Evolutionary conservation across 2,329 filamentous ascomycete species (phyloP).

Genomic region (Cercospora sp.): DNA sequence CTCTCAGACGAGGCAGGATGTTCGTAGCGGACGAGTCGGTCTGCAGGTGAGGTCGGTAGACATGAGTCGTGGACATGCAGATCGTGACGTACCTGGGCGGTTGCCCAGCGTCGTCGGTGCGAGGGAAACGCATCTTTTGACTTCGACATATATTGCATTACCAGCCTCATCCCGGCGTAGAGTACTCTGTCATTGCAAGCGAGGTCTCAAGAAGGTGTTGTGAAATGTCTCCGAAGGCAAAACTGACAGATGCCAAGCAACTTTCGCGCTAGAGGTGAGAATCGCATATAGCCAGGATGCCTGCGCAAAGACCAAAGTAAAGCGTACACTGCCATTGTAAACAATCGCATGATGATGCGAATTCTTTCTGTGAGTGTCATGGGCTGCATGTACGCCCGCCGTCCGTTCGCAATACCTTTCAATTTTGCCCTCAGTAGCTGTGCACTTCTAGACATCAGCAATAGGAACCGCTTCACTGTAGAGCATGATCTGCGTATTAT

Average conservation of each 20-base stretch:
- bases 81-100: slow-evolving; percentile 11
- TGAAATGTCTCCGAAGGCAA: background rate
- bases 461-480: background rate
- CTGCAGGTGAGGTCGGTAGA: slow-evolving; percentile 3
- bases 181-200: background rate
- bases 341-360: background rate
- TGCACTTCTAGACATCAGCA: background rate
- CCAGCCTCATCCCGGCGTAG: slow-evolving; percentile 1
- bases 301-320: background rate
- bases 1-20: background rate
- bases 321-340: background rate
- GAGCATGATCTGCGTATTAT: background rate
- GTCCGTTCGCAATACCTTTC: background rate
- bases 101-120: background rate
- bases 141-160: slow-evolving; percentile 1
- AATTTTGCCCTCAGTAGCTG: background rate
- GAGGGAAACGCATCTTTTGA: background rate
- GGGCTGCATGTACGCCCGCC: background rate
- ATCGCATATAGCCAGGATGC: background rate
- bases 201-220: background rate
- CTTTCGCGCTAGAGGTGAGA: background rate
- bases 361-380: background rate
- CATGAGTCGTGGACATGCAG: slow-evolving; percentile 14
- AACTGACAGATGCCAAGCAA: background rate
- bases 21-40: slow-evolving; percentile 2